Conservation (phyloP, 2,329 filamentous ascomycete species). For the Tolypocladium pustulatum region DNA sequence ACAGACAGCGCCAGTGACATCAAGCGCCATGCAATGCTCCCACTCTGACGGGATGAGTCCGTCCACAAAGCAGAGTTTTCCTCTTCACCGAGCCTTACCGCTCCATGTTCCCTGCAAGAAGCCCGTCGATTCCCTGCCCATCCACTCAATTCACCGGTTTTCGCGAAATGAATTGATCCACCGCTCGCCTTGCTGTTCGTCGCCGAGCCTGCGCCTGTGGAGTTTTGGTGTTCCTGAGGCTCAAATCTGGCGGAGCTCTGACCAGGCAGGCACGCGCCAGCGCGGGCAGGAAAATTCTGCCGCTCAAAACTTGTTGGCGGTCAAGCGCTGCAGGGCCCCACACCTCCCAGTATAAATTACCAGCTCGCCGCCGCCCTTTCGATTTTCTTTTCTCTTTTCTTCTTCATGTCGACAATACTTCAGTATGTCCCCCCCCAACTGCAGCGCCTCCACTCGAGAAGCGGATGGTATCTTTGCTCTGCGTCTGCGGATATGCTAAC, state of each 20-base stretch:
- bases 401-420: conserved; percentile 55
- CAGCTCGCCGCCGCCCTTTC: conserved; percentile 18
- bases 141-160: neutral
- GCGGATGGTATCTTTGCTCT: neutral
- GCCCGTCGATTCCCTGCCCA: neutral
- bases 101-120: neutral
- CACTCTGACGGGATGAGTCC: neutral
- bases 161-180: neutral
- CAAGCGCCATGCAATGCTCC: neutral
- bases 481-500: conserved; percentile 10
- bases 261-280: neutral
- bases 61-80: neutral
- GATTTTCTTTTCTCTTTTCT: conserved; percentile 34
- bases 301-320: conserved; percentile 12
- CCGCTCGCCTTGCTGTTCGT: neutral
- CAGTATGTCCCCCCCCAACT: conserved; percentile 32
- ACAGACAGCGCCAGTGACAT: neutral
- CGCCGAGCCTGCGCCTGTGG: neutral
- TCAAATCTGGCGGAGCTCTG: neutral
- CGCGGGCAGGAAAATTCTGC: conserved; percentile 5
- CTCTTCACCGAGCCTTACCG: neutral
- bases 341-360: conserved; percentile 28
- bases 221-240: neutral
- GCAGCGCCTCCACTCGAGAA: neutral
- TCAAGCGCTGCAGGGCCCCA: conserved; percentile 1